Percentiles rank a stretch among this genome's conserved stretches.
Conservation (phyloP, 192 early-diverging fungal genomes). For the Backusella parvicylindrica region DNA sequence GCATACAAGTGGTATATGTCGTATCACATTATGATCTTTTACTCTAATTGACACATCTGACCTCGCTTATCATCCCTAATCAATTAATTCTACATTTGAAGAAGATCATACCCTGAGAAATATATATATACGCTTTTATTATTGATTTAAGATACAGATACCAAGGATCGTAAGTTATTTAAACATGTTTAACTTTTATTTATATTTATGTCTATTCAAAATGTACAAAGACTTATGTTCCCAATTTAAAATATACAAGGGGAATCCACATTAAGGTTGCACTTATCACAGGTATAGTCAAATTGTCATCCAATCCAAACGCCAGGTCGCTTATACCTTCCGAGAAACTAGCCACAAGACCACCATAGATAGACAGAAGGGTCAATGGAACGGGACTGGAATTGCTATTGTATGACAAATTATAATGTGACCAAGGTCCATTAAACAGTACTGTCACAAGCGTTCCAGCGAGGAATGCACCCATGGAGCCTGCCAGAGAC, state of each 20-base stretch:
- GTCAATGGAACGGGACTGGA: constrained; percentile 14
- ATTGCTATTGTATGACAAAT: constrained; percentile 1
- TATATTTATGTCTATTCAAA: background rate
- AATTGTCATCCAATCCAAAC: constrained; percentile 41
- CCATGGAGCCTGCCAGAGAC: constrained; percentile 42
- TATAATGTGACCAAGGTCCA: background rate
- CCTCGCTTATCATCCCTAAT: background rate
- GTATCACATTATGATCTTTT: background rate
- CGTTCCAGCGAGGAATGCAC: constrained; percentile 29
- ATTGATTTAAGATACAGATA: background rate
- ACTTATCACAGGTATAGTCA: constrained; percentile 41
- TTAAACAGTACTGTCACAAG: constrained; percentile 35
- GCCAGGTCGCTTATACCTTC: constrained; percentile 37
- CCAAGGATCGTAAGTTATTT: background rate
- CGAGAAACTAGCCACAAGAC: constrained; percentile 36
- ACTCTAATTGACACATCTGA: background rate
- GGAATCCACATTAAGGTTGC: constrained; percentile 37
- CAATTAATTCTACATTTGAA: background rate
- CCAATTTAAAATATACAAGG: constrained; percentile 18
- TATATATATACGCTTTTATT: background rate
- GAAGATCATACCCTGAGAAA: no score
- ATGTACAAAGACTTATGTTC: background rate
- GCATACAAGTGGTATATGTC: background rate
- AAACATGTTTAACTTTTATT: background rate
- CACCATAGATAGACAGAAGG: constrained; percentile 32